Evolutionary conservation across 306 rosid genomes (phyloP).

Genomic region (Prunus salicina): DNA sequence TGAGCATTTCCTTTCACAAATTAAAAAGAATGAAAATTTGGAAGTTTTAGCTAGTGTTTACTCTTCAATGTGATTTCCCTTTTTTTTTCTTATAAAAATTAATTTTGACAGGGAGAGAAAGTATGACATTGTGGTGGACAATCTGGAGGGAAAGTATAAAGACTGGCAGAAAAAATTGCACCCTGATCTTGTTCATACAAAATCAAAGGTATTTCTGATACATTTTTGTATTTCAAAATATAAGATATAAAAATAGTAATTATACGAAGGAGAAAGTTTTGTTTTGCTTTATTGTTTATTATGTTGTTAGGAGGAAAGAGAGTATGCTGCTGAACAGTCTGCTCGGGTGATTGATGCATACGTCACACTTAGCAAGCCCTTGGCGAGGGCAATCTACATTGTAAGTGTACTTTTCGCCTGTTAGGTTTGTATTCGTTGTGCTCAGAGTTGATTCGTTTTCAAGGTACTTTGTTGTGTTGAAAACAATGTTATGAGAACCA

Average conservation of each 20-base stretch:
- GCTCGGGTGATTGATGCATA: constrained; percentile 89
- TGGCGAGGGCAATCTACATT: constrained; percentile 73
- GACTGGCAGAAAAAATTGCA: constrained; percentile 95
- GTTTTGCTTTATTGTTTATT: constrained; percentile 11
- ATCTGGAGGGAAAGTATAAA: constrained; percentile 77
- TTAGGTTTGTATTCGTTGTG: background rate
- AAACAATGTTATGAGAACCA: background rate
- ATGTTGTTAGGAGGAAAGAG: constrained; percentile 68
- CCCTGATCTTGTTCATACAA: constrained; percentile 96
- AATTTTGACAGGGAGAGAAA: constrained; percentile 61
- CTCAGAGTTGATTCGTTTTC: background rate
- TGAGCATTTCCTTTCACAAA: background rate
- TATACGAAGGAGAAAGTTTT: background rate
- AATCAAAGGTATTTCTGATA: constrained; percentile 64
- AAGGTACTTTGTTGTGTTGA: background rate
- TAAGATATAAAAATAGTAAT: background rate
- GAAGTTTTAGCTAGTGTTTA: background rate
- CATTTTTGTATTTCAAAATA: background rate
- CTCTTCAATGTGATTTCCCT: background rate
- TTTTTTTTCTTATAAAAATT: background rate
- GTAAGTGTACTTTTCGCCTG: constrained; percentile 37
- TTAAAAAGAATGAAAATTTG: background rate
- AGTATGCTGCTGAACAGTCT: constrained; percentile 89
- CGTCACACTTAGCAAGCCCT: constrained; percentile 71
- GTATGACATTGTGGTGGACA: constrained; percentile 54